Evolutionary conservation across 1,284 basidiomycete species (phyloP).

Genomic region (Irpex rosettiformis): DNA sequence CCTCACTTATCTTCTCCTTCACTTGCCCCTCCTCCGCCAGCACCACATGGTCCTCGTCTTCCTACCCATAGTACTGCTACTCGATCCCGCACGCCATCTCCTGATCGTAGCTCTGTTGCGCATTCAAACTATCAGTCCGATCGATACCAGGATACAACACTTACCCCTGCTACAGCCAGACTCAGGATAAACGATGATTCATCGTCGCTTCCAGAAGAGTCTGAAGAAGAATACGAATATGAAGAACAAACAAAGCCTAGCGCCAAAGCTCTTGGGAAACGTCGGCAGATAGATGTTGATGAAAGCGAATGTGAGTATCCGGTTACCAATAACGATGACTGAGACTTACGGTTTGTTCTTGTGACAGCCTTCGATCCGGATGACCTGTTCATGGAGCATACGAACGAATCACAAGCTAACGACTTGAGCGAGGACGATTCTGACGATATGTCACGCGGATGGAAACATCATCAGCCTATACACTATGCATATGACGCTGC

Average conservation of each 20-base stretch:
- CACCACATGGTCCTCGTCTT: slow-evolving; percentile 65
- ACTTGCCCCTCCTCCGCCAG: slow-evolving; percentile 61
- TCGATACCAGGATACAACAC: background rate
- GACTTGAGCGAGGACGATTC: slow-evolving; percentile 36
- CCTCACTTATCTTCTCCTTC: slow-evolving; percentile 28
- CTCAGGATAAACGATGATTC: slow-evolving; percentile 15
- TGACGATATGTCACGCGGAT: slow-evolving; percentile 22
- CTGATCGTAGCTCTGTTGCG: slow-evolving; percentile 30
- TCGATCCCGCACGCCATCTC: slow-evolving; percentile 53
- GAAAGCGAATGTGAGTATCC: slow-evolving; percentile 42
- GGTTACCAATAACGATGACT: background rate
- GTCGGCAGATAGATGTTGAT: slow-evolving; percentile 47
- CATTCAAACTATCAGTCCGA: slow-evolving; percentile 6
- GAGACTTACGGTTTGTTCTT: background rate
- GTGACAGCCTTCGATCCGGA: slow-evolving; percentile 38
- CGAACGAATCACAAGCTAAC: slow-evolving; percentile 28
- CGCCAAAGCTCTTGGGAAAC: slow-evolving; percentile 79
- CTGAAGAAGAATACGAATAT: slow-evolving; percentile 17
- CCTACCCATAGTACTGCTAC: slow-evolving; percentile 38
- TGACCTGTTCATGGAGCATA: slow-evolving; percentile 39
- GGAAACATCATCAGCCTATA: slow-evolving; percentile 39
- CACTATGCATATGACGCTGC: slow-evolving; percentile 81
- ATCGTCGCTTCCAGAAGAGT: slow-evolving; percentile 4
- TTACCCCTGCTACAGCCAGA: slow-evolving; percentile 10
- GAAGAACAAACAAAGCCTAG: slow-evolving; percentile 49